phyloP scores from a whole-genome alignment of 2,329 filamentous ascomycete genomes.

The Leptographium flavum region DNA sequence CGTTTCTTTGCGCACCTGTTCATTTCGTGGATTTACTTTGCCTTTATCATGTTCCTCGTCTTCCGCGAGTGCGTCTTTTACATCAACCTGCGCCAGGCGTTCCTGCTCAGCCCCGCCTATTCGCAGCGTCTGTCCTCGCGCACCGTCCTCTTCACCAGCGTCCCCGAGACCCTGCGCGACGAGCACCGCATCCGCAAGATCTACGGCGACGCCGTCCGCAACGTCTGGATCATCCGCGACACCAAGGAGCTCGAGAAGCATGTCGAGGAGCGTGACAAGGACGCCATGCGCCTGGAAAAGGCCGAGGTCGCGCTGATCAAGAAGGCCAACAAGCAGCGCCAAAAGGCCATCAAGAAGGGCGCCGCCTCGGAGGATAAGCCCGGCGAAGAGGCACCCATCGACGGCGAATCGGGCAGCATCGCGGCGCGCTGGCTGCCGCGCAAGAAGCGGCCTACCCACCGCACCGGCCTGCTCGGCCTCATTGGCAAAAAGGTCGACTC shows the following conservation, averaged over 20 bases:
- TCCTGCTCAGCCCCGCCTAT: conserved; percentile 71
- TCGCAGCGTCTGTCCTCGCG: conserved; percentile 76
- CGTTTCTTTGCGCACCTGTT: conserved; percentile 73
- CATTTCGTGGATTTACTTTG: conserved; percentile 69
- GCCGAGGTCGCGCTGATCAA: conserved; percentile 80
- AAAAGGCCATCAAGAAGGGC: conserved; percentile 54
- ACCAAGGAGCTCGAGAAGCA: conserved; percentile 64
- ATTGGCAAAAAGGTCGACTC: conserved; percentile 86
- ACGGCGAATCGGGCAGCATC: conserved; percentile 54
- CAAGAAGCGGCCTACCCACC: conserved; percentile 65
- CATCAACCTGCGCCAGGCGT: conserved; percentile 88
- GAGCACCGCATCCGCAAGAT: conserved; percentile 63
- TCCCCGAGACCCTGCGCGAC: conserved; percentile 65
- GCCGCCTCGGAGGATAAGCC: conserved; percentile 22
- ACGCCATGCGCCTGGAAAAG: conserved; percentile 67
- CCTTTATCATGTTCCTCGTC: conserved; percentile 79
- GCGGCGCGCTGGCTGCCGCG: conserved; percentile 61
- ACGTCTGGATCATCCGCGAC: conserved; percentile 72
- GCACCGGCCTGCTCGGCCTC: conserved; percentile 50
- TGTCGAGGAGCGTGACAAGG: conserved; percentile 68
- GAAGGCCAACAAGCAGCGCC: conserved; percentile 55
- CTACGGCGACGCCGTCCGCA: conserved; percentile 69
- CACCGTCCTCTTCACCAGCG: conserved; percentile 80
- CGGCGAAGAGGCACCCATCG: conserved; percentile 27
- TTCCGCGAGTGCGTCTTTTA: conserved; percentile 86